Conservation (phyloP, 2,329 filamentous ascomycete genomes). For the Nannizziopsis arthrosporioides region DNA sequence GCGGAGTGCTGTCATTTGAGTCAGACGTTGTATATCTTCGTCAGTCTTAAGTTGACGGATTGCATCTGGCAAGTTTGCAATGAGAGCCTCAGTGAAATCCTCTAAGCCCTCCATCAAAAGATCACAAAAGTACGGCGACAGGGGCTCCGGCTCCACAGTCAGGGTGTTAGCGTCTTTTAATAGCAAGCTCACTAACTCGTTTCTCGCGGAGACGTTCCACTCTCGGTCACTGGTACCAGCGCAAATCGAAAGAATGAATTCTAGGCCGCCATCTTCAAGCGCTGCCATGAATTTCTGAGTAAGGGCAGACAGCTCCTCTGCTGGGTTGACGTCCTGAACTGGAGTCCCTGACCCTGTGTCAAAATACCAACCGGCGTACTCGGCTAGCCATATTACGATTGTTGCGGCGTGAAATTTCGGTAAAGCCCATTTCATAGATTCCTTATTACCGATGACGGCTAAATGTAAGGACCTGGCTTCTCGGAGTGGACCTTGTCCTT, state of each 20-base stretch:
- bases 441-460: conserved; percentile 53
- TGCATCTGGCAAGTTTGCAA: conserved; percentile 88
- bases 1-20: conserved; percentile 36
- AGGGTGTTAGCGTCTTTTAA: conserved; percentile 67
- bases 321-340: conserved; percentile 51
- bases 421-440: conserved; percentile 59
- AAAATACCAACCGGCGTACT: conserved; percentile 82
- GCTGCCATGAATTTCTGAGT: conserved; percentile 63
- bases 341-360: conserved; percentile 54
- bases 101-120: conserved; percentile 73
- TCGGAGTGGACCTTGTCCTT: conserved; percentile 54
- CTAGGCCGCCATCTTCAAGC: conserved; percentile 78
- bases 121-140: conserved; percentile 59
- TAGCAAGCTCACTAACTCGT: conserved; percentile 68
- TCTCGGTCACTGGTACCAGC: conserved; percentile 68
- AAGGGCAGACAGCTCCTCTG: conserved; percentile 56
- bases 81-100: conserved; percentile 79
- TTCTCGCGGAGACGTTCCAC: conserved; percentile 79
- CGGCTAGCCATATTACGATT: conserved; percentile 75
- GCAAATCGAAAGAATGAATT: conserved; percentile 77
- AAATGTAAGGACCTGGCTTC: conserved; percentile 61
- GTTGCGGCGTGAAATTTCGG: conserved; percentile 68
- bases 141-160: conserved; percentile 53
- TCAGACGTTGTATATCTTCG: conserved; percentile 64
- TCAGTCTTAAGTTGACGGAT: conserved; percentile 74